Conservation (phyloP, 116 monocot species). For the Cymodocea nodosa region DNA sequence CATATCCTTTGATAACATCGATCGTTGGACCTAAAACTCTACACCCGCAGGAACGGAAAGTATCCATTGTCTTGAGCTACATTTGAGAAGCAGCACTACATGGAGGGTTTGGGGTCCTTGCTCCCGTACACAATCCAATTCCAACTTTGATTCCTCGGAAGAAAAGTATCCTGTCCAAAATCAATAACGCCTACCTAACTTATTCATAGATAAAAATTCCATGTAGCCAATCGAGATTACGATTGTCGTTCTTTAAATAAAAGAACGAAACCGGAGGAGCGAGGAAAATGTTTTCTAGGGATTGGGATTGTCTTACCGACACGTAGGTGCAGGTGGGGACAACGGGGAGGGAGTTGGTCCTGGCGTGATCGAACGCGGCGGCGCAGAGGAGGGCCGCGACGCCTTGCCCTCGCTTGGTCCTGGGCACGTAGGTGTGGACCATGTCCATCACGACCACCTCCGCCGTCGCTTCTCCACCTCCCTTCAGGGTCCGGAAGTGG, state of each 20-base stretch:
- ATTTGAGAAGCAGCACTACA: conserved; percentile 3
- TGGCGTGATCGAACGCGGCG: conserved; percentile 71
- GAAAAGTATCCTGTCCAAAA: conserved; percentile 16
- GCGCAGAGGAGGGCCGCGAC: conserved; percentile 52
- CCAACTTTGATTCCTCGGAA: conserved; percentile 13
- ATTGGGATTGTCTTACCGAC: conserved; percentile 26
- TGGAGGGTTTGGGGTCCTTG: conserved; percentile 5
- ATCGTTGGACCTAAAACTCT: too few species aligned
- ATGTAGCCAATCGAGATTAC: too few species aligned
- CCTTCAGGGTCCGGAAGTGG: conserved; percentile 11
- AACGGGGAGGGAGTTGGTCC: conserved; percentile 32
- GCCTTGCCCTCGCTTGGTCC: conserved; percentile 63
- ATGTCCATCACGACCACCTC: conserved; percentile 52
- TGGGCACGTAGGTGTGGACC: conserved; percentile 80
- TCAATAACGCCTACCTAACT: neutral
- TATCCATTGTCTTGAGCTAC: too few species aligned
- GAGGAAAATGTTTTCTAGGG: neutral
- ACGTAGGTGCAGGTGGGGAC: conserved; percentile 79
- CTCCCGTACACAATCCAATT: conserved; percentile 8
- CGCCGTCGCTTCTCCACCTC: neutral
- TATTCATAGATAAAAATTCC: neutral
- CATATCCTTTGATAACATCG: too few species aligned
- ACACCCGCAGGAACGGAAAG: too few species aligned
- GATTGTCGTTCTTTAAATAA: neutral
- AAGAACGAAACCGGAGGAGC: neutral